Percentiles rank a stretch among this genome's conserved stretches.
Conservation (phyloP, 2,329 filamentous ascomycete genomes). For the Pleoardoris graminearum region DNA sequence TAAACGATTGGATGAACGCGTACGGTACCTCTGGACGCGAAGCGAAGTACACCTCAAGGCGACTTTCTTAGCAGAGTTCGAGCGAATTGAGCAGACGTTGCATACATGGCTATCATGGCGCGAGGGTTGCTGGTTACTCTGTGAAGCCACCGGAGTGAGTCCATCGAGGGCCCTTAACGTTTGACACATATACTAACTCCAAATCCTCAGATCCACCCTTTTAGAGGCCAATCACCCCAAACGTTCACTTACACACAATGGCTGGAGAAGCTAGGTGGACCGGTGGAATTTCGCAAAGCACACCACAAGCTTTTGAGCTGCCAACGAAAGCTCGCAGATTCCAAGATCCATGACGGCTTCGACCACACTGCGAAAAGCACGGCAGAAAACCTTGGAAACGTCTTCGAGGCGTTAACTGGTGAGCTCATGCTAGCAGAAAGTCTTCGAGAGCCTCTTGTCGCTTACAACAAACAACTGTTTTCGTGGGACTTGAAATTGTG, state of each 20-base stretch:
- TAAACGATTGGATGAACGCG: slow-evolving; percentile 1
- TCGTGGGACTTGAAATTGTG: neutral
- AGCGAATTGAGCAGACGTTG: neutral
- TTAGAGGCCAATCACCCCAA: neutral
- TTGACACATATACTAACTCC: too few relatives aligned
- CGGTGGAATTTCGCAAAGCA: neutral
- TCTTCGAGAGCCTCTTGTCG: neutral
- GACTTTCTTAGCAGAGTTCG: neutral
- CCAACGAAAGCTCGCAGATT: neutral
- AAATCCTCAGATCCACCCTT: neutral
- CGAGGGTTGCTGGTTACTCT: neutral
- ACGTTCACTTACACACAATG: neutral
- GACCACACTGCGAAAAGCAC: neutral
- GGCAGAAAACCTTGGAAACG: neutral
- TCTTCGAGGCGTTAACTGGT: neutral
- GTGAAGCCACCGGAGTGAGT: neutral
- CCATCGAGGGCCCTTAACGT: neutral
- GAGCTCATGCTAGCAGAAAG: neutral
- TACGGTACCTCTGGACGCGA: slow-evolving; percentile 1
- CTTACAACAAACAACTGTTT: slow-evolving; percentile 4
- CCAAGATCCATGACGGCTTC: neutral
- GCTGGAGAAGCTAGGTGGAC: slow-evolving; percentile 4
- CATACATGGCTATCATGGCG: slow-evolving; percentile 5
- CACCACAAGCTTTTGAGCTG: neutral
- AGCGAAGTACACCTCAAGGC: neutral